Evolutionary conservation across 495 filamentous ascomycete species (phyloP).

Genomic region (Podospora pseudocomata): DNA sequence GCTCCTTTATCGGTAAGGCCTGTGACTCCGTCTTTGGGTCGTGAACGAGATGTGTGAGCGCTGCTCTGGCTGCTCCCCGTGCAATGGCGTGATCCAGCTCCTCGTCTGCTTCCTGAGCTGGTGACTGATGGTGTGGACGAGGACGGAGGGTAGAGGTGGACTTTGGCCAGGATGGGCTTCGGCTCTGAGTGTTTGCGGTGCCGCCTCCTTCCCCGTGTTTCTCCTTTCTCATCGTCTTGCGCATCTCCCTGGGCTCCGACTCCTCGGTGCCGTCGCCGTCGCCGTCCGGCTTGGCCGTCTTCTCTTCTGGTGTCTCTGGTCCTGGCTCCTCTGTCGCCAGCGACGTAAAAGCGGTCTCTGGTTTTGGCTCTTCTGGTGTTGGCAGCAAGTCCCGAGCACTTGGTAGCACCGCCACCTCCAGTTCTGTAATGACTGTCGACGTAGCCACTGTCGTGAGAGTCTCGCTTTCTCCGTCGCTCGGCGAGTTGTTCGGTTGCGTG

Average conservation of each 20-base stretch:
- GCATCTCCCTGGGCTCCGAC: conserved; percentile 18
- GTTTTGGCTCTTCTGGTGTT: conserved; percentile 14
- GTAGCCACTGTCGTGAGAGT: conserved; percentile 16
- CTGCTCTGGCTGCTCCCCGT: conserved; percentile 28
- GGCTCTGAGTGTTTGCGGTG: not conserved
- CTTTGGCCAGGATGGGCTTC: conserved; percentile 20
- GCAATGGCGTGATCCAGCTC: conserved; percentile 25
- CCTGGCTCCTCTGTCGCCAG: not conserved
- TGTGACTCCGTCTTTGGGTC: not conserved
- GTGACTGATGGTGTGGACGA: not conserved
- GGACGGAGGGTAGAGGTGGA: conserved; percentile 21
- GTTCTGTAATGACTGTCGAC: not conserved
- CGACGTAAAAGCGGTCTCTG: conserved; percentile 31
- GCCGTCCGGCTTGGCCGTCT: not conserved
- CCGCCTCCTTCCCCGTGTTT: not conserved
- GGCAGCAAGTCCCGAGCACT: not conserved
- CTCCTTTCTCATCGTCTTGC: conserved; percentile 28
- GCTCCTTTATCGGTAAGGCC: conserved; percentile 2
- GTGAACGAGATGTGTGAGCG: conserved; percentile 18
- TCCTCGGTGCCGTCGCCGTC: not conserved
- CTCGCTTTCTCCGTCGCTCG: conserved; percentile 27
- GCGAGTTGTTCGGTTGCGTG: conserved; percentile 36
- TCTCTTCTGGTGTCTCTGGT: conserved; percentile 10
- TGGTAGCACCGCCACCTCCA: not conserved
- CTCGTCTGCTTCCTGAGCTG: not conserved